Evolutionary conservation across 1,284 basidiomycete genomes (phyloP).

Genomic region (Pterula multifida): DNA sequence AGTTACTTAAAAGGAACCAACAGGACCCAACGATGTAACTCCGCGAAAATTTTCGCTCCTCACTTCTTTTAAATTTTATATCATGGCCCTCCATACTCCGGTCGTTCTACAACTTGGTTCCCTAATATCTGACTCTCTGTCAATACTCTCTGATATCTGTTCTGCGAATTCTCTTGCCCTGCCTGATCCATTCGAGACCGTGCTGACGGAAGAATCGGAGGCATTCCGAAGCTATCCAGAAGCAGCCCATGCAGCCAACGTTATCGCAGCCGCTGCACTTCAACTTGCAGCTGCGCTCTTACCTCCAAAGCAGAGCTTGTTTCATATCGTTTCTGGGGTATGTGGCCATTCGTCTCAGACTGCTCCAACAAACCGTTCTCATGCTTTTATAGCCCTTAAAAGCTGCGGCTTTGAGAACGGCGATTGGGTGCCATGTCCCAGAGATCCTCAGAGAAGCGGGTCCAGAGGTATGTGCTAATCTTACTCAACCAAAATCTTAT

Average conservation of each 20-base stretch:
- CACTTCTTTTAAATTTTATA: not conserved
- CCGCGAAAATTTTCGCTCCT: not conserved
- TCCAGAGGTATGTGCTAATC: not conserved
- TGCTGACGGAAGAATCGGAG: not conserved
- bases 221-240: not conserved
- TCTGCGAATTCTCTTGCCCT: not conserved
- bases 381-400: not conserved
- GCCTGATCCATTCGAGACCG: not conserved
- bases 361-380: too few species aligned
- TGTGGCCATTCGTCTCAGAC: not conserved
- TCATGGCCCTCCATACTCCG: not conserved
- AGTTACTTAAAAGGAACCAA: not conserved
- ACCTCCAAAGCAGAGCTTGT: not conserved
- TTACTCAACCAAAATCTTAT: not conserved
- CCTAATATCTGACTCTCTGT: not conserved
- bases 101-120: not conserved
- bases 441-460: slow-evolving; percentile 1
- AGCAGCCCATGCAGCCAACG: slow-evolving; percentile 2
- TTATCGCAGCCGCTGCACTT: not conserved
- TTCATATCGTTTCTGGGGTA: not conserved
- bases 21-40: not conserved
- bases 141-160: not conserved
- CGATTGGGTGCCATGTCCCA: not conserved
- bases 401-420: not conserved
- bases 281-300: not conserved